phyloP scores from a whole-genome alignment of 768 basidiomycete genomes.

The Pholiota molesta region DNA sequence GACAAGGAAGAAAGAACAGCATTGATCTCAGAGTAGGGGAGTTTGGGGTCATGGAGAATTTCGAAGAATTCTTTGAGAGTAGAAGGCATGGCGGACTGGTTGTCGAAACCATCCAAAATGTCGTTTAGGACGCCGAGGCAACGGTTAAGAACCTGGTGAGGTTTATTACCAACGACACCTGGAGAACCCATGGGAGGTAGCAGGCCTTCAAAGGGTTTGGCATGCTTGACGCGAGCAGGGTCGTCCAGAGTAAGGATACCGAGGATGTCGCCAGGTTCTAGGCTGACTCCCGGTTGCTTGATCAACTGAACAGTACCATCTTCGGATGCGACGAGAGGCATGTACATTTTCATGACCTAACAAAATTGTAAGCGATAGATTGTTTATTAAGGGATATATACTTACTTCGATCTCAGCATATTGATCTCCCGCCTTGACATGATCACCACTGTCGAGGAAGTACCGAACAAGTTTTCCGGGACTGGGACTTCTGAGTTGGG shows the following conservation, averaged over 20 bases:
- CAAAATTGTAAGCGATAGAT: slow-evolving; percentile 9
- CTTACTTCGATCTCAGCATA: slow-evolving; percentile 97
- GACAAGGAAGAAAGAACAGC: slow-evolving; percentile 87
- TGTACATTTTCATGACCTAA: slow-evolving; percentile 99
- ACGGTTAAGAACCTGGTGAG: slow-evolving; percentile 81
- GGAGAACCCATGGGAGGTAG: slow-evolving; percentile 88
- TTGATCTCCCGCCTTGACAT: slow-evolving; percentile 93
- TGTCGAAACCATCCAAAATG: slow-evolving; percentile 96
- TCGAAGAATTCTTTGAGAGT: slow-evolving; percentile 87
- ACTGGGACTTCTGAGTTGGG: slow-evolving; percentile 92
- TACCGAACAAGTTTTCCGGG: slow-evolving; percentile 96
- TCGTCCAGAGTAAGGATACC: slow-evolving; percentile 97
- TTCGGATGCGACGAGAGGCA: slow-evolving; percentile 94
- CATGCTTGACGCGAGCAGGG: slow-evolving; percentile 94
- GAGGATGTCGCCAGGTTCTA: slow-evolving; percentile 96
- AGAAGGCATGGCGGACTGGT: slow-evolving; percentile 85
- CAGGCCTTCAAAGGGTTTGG: slow-evolving; percentile 96
- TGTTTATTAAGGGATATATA: slow-evolving; percentile 5
- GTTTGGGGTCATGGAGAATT: slow-evolving; percentile 80
- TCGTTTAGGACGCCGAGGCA: slow-evolving; percentile 81
- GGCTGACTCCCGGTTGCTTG: slow-evolving; percentile 96
- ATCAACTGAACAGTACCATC: slow-evolving; percentile 94
- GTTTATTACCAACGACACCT: slow-evolving; percentile 83
- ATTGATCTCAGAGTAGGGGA: slow-evolving; percentile 85
- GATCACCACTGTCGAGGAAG: slow-evolving; percentile 96